Percentiles rank a stretch among this genome's conserved stretches.
Evolutionary conservation across 805 yeast species (phyloP).

Genomic region (Myxozyma neglecta): DNA sequence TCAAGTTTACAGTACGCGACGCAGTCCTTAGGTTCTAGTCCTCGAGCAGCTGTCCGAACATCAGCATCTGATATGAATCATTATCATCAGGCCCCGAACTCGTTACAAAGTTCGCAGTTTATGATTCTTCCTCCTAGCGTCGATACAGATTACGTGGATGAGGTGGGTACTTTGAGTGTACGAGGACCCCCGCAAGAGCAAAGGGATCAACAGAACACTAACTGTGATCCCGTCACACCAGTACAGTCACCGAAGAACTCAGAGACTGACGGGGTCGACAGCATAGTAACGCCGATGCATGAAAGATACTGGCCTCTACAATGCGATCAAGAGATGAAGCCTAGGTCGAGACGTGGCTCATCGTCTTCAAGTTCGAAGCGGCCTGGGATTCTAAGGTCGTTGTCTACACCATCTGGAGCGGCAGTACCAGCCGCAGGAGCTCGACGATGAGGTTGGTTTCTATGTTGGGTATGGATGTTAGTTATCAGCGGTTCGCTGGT

Average conservation of each 20-base stretch:
- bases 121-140: constrained; percentile 15
- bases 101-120: neutral
- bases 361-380: neutral
- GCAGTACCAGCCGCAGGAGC: neutral
- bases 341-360: neutral
- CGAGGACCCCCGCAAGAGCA: neutral
- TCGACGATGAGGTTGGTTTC: neutral
- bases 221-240: neutral
- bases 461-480: too few species aligned
- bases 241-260: neutral
- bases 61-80: neutral
- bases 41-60: neutral
- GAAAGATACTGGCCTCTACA: constrained; percentile 13
- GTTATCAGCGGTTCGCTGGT: too few species aligned
- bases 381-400: neutral
- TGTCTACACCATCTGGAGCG: constrained; percentile 6
- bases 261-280: neutral
- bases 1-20: neutral
- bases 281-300: neutral
- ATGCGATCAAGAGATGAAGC: neutral
- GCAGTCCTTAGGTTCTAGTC: constrained; percentile 14
- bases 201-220: neutral
- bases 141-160: constrained; percentile 6
- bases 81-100: neutral
- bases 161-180: neutral